Evolutionary conservation across 1,284 basidiomycete species (phyloP).

Genomic region (Entoloma clypeatum): DNA sequence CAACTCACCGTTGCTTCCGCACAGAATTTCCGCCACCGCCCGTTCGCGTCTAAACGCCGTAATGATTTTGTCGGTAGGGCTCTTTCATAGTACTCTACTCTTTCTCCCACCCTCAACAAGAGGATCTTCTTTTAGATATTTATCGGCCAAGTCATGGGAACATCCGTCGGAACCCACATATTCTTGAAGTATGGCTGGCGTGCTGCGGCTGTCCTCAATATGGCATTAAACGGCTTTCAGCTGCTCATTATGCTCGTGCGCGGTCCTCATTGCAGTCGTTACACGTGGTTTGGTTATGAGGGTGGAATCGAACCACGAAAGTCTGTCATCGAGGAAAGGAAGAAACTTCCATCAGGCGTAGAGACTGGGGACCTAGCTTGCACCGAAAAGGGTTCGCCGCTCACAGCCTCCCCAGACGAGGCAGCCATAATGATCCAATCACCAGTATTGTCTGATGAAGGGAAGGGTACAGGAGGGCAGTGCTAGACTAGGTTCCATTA

Average conservation of each 20-base stretch:
- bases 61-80: conserved; percentile 49
- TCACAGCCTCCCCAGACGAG: no score
- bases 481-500: no score
- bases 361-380: no score
- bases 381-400: no score
- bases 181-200: conserved; percentile 62
- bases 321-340: conserved; percentile 18
- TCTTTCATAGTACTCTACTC: conserved; percentile 1
- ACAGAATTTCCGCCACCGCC: conserved; percentile 51
- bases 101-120: no score
- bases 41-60: conserved; percentile 62
- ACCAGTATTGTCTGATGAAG: no score
- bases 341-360: neutral
- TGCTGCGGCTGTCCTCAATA: conserved; percentile 45
- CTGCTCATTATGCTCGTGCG: conserved; percentile 43
- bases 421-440: no score
- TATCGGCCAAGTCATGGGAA: conserved; percentile 63
- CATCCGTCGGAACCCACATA: conserved; percentile 56
- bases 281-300: conserved; percentile 56
- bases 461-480: no score
- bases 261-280: conserved; percentile 50
- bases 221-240: conserved; percentile 48
- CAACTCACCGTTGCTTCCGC: neutral
- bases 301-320: conserved; percentile 42
- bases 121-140: conserved; percentile 29